Conservation (phyloP, 1,139 yeast species). For the Debaryomycetaceae sp. region DNA sequence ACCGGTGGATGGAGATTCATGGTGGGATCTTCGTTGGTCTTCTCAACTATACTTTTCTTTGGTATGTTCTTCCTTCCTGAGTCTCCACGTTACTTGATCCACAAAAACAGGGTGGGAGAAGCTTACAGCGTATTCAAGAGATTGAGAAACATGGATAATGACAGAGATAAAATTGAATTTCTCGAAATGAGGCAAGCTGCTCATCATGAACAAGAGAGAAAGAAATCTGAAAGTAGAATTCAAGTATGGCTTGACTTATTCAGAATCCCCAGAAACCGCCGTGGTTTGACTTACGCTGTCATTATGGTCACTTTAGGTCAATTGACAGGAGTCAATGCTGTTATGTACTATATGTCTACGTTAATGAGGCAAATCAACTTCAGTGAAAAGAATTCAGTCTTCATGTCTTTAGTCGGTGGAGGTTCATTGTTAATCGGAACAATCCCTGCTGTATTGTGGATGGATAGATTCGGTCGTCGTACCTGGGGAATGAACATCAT, state of each 20-base stretch:
- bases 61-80: conserved; percentile 50
- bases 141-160: conserved; percentile 42
- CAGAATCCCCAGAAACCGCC: conserved; percentile 51
- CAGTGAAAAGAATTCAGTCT: conserved; percentile 39
- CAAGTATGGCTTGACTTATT: conserved; percentile 47
- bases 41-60: conserved; percentile 46
- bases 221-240: conserved; percentile 18
- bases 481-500: conserved; percentile 40
- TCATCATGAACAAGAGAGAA: conserved; percentile 22
- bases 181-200: conserved; percentile 41
- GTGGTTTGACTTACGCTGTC: conserved; percentile 54
- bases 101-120: conserved; percentile 48
- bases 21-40: conserved; percentile 56
- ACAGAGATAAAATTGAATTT: conserved; percentile 45
- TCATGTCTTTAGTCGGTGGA: conserved; percentile 61
- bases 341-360: conserved; percentile 54
- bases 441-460: conserved; percentile 57
- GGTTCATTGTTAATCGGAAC: conserved; percentile 57
- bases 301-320: conserved; percentile 58
- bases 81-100: conserved; percentile 51
- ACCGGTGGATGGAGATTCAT: conserved; percentile 58
- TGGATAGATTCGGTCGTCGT: conserved; percentile 59
- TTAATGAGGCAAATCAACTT: conserved; percentile 49
- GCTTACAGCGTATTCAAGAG: conserved; percentile 56
- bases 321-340: conserved; percentile 55